Percentiles rank a stretch among this genome's conserved stretches.
phyloP scores from a whole-genome alignment of 768 basidiomycete species.

The Fibroporia radiculosa region DNA sequence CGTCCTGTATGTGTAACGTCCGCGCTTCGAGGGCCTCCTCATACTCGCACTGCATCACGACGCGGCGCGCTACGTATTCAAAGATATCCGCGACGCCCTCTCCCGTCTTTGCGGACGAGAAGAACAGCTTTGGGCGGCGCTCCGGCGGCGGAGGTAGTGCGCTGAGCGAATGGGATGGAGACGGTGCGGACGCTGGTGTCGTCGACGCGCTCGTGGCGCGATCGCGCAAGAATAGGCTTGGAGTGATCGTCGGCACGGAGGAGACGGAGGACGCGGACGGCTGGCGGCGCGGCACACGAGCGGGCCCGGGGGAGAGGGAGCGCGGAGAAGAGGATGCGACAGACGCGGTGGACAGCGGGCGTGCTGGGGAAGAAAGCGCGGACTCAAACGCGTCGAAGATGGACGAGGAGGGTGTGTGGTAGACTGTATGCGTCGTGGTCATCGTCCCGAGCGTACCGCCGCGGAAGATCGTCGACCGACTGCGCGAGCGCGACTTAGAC shows the following conservation, averaged over 20 bases:
- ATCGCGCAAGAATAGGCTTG: conserved; percentile 39
- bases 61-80: conserved; percentile 61
- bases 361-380: conserved; percentile 52
- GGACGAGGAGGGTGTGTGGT: conserved; percentile 78
- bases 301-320: conserved; percentile 19
- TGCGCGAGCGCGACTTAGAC: conserved; percentile 39
- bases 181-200: conserved; percentile 17
- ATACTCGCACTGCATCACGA: conserved; percentile 57
- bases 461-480: conserved; percentile 30
- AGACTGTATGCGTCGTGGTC: conserved; percentile 52
- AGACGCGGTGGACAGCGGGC: conserved; percentile 19
- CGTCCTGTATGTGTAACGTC: conserved; percentile 33
- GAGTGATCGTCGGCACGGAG: conserved; percentile 51
- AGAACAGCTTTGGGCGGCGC: conserved; percentile 57
- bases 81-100: conserved; percentile 68
- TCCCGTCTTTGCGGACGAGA: conserved; percentile 75
- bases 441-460: conserved; percentile 50
- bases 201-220: conserved; percentile 16
- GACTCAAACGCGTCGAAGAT: conserved; percentile 55
- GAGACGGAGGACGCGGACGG: conserved; percentile 32
- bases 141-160: conserved; percentile 29
- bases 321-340: conserved; percentile 13
- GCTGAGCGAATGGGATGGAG: conserved; percentile 7
- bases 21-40: conserved; percentile 49
- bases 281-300: conserved; percentile 22